phyloP scores from a whole-genome alignment of 139 green algal species.

The Volvox reticuliferus region DNA sequence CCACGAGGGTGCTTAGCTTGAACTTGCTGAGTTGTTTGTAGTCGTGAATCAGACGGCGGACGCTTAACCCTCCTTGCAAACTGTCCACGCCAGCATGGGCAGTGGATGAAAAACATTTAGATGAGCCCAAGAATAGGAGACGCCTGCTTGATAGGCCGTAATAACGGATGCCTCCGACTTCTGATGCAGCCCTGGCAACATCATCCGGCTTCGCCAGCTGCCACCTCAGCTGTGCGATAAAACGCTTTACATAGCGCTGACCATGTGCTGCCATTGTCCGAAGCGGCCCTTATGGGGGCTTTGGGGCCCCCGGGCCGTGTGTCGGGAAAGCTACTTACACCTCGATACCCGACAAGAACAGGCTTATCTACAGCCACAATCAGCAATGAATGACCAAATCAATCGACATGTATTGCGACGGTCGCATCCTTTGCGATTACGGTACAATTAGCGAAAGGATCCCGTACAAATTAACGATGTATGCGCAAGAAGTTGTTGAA shows the following conservation, averaged over 20 bases:
- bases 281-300: not conserved
- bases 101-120: not conserved
- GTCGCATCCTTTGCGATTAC: too few relatives aligned
- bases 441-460: too few relatives aligned
- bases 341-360: not conserved
- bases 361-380: too few relatives aligned
- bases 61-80: not conserved
- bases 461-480: too few relatives aligned
- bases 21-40: conserved; percentile 93
- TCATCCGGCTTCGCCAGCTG: not conserved
- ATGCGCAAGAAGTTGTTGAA: too few relatives aligned
- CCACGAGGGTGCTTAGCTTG: conserved; percentile 91
- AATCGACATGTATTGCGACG: too few relatives aligned
- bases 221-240: not conserved
- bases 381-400: too few relatives aligned
- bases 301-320: not conserved
- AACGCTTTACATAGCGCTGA: not conserved
- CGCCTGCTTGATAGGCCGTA: not conserved
- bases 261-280: not conserved
- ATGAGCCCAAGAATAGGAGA: not conserved
- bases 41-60: conserved; percentile 64
- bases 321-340: not conserved
- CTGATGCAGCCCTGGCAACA: not conserved
- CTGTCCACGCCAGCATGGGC: not conserved
- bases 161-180: not conserved